Evolutionary conservation across 2,329 filamentous ascomycete species (phyloP), one percentile per base, ranked within the genome.

Genomic region (Meredithiella fracta): DNA sequence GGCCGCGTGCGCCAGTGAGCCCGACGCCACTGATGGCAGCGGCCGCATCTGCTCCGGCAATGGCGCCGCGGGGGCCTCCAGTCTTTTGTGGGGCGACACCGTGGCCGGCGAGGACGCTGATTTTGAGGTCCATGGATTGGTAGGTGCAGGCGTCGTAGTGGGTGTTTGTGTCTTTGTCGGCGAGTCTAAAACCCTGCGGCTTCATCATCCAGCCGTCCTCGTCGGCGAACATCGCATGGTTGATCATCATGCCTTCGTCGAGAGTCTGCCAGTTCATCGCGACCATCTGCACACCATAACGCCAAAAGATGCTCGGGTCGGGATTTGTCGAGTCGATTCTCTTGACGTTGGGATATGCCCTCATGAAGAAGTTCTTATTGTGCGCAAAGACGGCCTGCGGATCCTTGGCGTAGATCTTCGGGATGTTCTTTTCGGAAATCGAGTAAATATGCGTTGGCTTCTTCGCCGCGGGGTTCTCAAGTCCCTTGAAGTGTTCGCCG

Each of bases 241-340:
- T 97, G 65, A 98, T 79, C 74, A 97, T 94, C 79, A 96, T 94
- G 47, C 87, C 86, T 57, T 92, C 80, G 65, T 97, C 91, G 62
- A 90, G 85, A 2, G 85, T 91, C 68, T 98, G 92, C 91, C 92
- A 97, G 67, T 98, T 98, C 67, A 97, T 77, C 17, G 92, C 91
- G 3, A 88, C 90, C 91, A 98, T 97, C 68, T 98, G 92, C 20
- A 96, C 90, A 26, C 92, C 92, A 54, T 86, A 82, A 52, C 89
- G 82, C 92, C 92, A 98, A 66, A 89, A 94, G 47, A 81, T 81
- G 60, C 89, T 82, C 0, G 92, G 92, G 63, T 97, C 90, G 42
- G 92, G 92, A 66, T 98, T 98, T n/a, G 86, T 87, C 47, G 90
- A 96, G 63, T 83, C 81, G 54, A 96, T 76, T 37, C 90, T 82